Evolutionary conservation across 805 yeast species (phyloP).

Genomic region (Grigorovia transvaalensis): DNA sequence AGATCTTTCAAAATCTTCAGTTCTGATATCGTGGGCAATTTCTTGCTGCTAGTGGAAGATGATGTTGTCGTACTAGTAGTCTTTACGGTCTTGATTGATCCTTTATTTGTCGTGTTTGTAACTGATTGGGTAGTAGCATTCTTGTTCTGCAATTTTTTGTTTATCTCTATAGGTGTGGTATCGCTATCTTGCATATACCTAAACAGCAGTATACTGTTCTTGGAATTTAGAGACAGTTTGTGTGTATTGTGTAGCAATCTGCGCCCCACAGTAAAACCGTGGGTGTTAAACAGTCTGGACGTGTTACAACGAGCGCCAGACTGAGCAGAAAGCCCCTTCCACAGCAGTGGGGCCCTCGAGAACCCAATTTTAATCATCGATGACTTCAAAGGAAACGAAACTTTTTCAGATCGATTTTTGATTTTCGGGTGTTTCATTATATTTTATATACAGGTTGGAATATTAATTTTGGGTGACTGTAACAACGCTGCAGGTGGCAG

Average conservation of each 20-base stretch:
- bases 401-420: background rate
- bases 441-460: background rate
- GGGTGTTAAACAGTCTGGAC: background rate
- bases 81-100: background rate
- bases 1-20: conserved; percentile 50
- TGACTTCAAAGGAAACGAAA: background rate
- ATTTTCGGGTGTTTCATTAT: background rate
- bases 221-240: background rate
- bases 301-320: background rate
- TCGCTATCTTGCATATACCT: background rate
- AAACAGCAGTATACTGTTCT: background rate
- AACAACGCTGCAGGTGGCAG: too few relatives aligned
- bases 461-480: too few relatives aligned
- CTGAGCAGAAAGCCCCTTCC: background rate
- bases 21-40: conserved; percentile 30
- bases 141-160: background rate
- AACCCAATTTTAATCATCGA: background rate
- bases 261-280: background rate
- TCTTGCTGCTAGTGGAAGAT: background rate
- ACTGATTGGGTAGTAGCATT: background rate
- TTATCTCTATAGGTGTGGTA: background rate
- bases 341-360: background rate
- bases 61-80: background rate
- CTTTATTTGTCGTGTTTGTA: too few relatives aligned
- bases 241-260: background rate